Base-by-base conservation (phyloP, 306 rosid genomes). In the Benincasa hispida region DNA sequence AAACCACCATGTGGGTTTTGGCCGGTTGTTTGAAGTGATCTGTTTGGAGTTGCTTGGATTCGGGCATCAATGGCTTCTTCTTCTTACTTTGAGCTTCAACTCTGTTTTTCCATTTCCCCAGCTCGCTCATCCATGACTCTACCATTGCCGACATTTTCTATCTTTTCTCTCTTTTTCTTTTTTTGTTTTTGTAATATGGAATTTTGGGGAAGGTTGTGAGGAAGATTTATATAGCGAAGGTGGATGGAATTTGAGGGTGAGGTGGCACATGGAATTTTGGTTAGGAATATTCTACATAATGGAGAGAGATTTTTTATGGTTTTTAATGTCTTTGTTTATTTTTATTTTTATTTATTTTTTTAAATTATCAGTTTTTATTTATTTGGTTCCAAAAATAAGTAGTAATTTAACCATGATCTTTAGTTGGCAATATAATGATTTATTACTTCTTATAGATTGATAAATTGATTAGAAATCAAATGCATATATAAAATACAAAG, bases 121-220 rank as follows among this genome's bases (percentile, higher is more conserved):
- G 81, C 93, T 91, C 89, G 60, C 75, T 89, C 84, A 83, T 83
- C 91, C 97, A 94, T 21, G 63, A 81, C 27, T 90, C 89, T 27
- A 90, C 84, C 81, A 81, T 61, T 9, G 92, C 91, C 72, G 97
- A 78, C 97, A 93, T 93, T 48, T 84, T 79, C 45, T 25, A n/a
- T 1, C 11, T 10, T 5, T 25, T 0, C 8, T 27, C 4, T 59
- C 2, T 13, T 13, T 39, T 58, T 27, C 24, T 6, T 17, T 10
- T 39, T 42, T 59, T 51, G 2, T 5, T 68, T 30, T 14, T 47
- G 24, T 19, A 22, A 35, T 1, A 37, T 58, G 39, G 78, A 76
- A 61, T 73, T 50, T 80, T 34, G 79, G 77, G 78, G 65, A 18
- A 37, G 19, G 45, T 1, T 51, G 39, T 17, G 59, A 24, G 15